Conservation (phyloP, 176 grass and related monocot genomes). For the Zea luxurians region DNA sequence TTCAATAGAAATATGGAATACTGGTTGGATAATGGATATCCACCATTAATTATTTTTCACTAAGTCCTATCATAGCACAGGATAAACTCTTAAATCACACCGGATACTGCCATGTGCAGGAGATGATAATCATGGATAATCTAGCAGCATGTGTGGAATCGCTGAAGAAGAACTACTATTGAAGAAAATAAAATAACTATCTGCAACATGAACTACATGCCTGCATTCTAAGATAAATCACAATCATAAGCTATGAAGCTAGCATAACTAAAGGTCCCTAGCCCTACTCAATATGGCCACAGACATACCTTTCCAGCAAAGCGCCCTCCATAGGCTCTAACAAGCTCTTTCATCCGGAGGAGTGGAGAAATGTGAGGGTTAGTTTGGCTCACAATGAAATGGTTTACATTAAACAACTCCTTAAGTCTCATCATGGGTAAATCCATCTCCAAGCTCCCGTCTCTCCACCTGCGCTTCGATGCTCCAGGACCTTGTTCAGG, state of each 20-base stretch:
- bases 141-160: neutral
- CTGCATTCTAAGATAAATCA: conserved; percentile 8
- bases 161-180: neutral
- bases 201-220: neutral
- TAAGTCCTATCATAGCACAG: neutral
- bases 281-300: neutral
- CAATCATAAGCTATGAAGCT: conserved; percentile 1
- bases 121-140: neutral
- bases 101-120: neutral
- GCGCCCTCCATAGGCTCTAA: conserved; percentile 72
- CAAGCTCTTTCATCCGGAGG: conserved; percentile 73
- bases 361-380: conserved; percentile 94
- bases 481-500: conserved; percentile 49
- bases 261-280: neutral
- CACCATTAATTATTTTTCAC: neutral
- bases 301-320: conserved; percentile 92
- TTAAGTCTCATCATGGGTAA: conserved; percentile 88
- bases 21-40: neutral
- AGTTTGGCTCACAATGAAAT: conserved; percentile 97
- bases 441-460: conserved; percentile 96
- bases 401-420: conserved; percentile 94
- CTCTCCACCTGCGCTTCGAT: conserved; percentile 76
- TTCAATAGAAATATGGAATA: neutral
- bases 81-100: neutral
- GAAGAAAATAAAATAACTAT: conserved; percentile 6